Evolutionary conservation across 305 asterid species (phyloP).

Genomic region (Vinca major): DNA sequence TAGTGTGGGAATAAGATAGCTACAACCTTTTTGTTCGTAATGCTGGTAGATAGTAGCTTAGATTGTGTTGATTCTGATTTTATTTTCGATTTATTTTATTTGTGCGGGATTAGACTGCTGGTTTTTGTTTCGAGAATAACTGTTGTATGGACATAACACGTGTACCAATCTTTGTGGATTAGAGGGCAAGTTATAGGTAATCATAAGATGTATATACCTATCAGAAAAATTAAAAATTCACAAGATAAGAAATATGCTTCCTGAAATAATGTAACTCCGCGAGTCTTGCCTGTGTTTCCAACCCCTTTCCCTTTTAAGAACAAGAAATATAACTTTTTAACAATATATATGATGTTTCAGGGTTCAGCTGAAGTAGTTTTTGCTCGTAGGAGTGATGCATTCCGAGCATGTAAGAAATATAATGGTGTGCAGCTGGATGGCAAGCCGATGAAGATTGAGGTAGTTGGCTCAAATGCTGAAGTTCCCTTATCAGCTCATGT

Average conservation of each 20-base stretch:
- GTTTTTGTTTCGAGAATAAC: too few species aligned
- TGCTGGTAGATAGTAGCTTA: background rate
- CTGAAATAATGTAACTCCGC: too few species aligned
- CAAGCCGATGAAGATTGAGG: conserved; percentile 78
- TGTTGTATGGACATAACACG: too few species aligned
- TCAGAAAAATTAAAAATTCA: too few species aligned
- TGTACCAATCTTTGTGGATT: too few species aligned
- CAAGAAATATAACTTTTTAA: too few species aligned
- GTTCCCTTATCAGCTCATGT: conserved; percentile 58
- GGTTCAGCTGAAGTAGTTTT: conserved; percentile 87
- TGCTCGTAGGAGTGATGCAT: conserved; percentile 74
- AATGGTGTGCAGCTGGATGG: conserved; percentile 90
- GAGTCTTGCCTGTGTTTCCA: too few species aligned
- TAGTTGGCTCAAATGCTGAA: conserved; percentile 45
- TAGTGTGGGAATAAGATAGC: background rate
- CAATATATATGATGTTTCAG: conserved; percentile 23
- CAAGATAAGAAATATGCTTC: too few species aligned
- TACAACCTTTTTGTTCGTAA: background rate
- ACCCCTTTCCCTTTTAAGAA: too few species aligned
- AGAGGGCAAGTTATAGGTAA: too few species aligned
- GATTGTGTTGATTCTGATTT: background rate
- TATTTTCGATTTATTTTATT: background rate
- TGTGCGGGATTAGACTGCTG: too few species aligned
- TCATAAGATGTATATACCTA: too few species aligned
- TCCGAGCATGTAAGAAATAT: conserved; percentile 66